A percentile compares a stretch with the other conserved stretches of the same genome.
Evolutionary conservation across 371 early-diverging fungal species (phyloP).

Genomic region (Batkoa obscura): DNA sequence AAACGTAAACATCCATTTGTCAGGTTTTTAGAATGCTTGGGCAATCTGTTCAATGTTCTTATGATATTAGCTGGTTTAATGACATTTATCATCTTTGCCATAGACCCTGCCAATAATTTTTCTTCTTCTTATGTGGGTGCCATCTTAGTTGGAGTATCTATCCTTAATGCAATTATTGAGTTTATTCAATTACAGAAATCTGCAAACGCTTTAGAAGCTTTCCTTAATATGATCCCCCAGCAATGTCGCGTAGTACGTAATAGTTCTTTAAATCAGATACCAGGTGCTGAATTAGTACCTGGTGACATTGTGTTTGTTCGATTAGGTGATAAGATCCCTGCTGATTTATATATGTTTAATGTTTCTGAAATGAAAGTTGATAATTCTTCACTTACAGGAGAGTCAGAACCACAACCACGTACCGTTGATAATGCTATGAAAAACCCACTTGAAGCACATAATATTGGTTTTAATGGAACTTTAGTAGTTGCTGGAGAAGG

Average conservation of each 20-base stretch:
- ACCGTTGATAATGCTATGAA: constrained; percentile 12
- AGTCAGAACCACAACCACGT: constrained; percentile 18
- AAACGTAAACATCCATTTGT: neutral
- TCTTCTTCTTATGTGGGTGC: constrained; percentile 72
- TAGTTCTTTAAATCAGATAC: neutral
- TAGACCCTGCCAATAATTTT: constrained; percentile 28
- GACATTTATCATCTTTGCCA: constrained; percentile 48
- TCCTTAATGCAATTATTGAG: constrained; percentile 80
- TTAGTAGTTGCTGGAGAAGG: constrained; percentile 36
- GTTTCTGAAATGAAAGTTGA: constrained; percentile 40
- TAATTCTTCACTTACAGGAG: constrained; percentile 44
- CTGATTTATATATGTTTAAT: constrained; percentile 36
- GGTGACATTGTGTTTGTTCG: constrained; percentile 39
- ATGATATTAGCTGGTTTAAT: constrained; percentile 64
- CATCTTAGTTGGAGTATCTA: constrained; percentile 67
- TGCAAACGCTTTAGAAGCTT: constrained; percentile 62
- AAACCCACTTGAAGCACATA: constrained; percentile 14
- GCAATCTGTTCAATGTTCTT: constrained; percentile 65
- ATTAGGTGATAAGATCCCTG: constrained; percentile 50
- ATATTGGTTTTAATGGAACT: constrained; percentile 44
- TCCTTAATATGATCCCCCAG: constrained; percentile 71
- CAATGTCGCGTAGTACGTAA: constrained; percentile 29
- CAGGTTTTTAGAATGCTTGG: constrained; percentile 45
- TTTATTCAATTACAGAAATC: constrained; percentile 76
- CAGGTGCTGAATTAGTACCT: constrained; percentile 8